A percentile compares a stretch with the other conserved stretches of the same genome.
Conservation (phyloP, 768 basidiomycete genomes). For the Kwoniella botswanensis region DNA sequence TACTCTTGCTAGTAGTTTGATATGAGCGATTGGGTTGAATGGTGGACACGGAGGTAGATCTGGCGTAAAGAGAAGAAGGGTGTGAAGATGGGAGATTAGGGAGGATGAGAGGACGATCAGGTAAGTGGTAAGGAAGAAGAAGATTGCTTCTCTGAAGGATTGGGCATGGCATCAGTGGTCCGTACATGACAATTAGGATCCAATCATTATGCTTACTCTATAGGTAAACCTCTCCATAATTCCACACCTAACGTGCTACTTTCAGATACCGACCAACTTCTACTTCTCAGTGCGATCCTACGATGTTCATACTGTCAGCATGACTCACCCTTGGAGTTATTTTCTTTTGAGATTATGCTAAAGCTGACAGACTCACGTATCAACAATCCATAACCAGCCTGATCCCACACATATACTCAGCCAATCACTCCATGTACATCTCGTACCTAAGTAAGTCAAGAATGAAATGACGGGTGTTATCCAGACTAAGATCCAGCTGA, state of each 20-base stretch:
- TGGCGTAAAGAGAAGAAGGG: constrained; percentile 71
- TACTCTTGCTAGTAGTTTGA: constrained; percentile 41
- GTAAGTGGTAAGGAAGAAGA: constrained; percentile 53
- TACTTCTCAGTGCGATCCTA: constrained; percentile 48
- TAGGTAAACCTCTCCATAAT: constrained; percentile 48
- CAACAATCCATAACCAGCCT: constrained; percentile 46
- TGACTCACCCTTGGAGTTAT: too few relatives aligned
- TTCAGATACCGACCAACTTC: constrained; percentile 48
- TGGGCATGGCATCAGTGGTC: neutral
- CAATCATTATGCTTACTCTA: constrained; percentile 45
- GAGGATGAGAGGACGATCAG: constrained; percentile 49
- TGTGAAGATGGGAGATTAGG: constrained; percentile 61
- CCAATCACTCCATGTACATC: constrained; percentile 20
- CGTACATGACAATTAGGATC: neutral
- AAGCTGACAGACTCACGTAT: constrained; percentile 45
- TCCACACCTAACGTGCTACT: constrained; percentile 40
- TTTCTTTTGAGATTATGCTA: too few relatives aligned
- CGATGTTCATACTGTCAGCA: neutral
- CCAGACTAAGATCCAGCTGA: constrained; percentile 55
- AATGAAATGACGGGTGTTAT: constrained; percentile 51
- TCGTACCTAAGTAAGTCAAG: constrained; percentile 49
- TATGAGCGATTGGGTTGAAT: constrained; percentile 38
- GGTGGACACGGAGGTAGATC: constrained; percentile 59
- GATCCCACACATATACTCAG: too few relatives aligned
- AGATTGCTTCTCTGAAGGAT: constrained; percentile 48